Conservation (phyloP, 139 green algal species). For the Tetradesmus obliquus region DNA sequence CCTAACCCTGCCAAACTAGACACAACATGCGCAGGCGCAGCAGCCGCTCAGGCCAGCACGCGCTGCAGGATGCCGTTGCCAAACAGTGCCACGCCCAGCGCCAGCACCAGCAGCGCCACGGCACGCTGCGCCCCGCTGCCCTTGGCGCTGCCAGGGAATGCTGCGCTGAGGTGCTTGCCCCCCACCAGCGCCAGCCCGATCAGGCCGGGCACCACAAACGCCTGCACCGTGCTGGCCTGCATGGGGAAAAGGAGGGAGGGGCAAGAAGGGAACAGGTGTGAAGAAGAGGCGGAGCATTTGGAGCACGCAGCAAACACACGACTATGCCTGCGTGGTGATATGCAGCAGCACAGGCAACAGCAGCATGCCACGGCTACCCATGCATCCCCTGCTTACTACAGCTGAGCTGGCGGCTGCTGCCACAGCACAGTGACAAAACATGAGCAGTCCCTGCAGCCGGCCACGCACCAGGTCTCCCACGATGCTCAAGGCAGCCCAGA, state of each 20-base stretch:
- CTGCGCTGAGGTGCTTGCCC: conserved; percentile 1
- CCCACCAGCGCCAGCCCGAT: conserved; percentile 32
- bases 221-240: conserved; percentile 21
- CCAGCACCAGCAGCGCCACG: conserved; percentile 37
- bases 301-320: no score
- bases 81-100: conserved; percentile 42
- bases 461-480: conserved; percentile 40
- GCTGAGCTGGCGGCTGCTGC: background rate
- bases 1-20: no score
- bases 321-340: no score
- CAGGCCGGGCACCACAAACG: conserved; percentile 41
- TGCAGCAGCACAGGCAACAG: background rate
- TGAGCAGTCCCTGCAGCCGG: no score
- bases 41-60: conserved; percentile 12
- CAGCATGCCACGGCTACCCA: background rate
- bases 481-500: conserved; percentile 44
- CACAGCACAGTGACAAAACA: background rate
- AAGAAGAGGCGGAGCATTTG: no score
- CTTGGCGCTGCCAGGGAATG: background rate
- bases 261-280: background rate
- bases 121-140: background rate
- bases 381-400: background rate
- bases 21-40: background rate
- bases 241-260: background rate
- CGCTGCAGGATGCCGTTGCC: conserved; percentile 43